Conservation (phyloP, 2,329 filamentous ascomycete species). For the Curvularia spicifera region DNA sequence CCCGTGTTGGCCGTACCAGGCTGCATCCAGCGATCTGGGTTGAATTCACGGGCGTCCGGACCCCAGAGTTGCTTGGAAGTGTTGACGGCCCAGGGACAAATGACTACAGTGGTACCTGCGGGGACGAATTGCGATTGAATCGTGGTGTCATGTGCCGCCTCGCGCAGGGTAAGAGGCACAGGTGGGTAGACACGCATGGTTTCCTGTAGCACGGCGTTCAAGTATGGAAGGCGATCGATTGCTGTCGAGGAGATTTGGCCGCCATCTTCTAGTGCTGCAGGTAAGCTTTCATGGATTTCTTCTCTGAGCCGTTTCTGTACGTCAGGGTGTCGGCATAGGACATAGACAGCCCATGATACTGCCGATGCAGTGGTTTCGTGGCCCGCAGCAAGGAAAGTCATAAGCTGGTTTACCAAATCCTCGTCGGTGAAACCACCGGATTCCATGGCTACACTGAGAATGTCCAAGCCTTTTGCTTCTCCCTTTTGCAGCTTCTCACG, state of each 20-base stretch:
- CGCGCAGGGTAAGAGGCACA: conserved; percentile 72
- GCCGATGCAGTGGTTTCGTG: conserved; percentile 64
- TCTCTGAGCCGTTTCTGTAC: conserved; percentile 57
- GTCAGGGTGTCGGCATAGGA: conserved; percentile 58
- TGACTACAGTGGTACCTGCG: conserved; percentile 71
- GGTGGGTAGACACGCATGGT: conserved; percentile 75
- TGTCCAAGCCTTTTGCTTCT: conserved; percentile 66
- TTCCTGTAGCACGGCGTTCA: conserved; percentile 77
- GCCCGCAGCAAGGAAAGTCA: conserved; percentile 82
- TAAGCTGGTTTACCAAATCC: conserved; percentile 84
- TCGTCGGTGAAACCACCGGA: conserved; percentile 79
- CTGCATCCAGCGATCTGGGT: conserved; percentile 67
- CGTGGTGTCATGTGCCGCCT: conserved; percentile 67
- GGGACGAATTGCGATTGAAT: conserved; percentile 71
- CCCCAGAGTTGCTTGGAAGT: conserved; percentile 75
- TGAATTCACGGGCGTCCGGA: conserved; percentile 73
- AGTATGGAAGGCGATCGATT: conserved; percentile 77
- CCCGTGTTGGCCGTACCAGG: conserved; percentile 64
- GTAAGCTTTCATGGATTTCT: conserved; percentile 58
- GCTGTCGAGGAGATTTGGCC: conserved; percentile 60
- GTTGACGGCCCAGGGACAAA: conserved; percentile 73
- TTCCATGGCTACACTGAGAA: conserved; percentile 79
- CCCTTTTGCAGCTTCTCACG: conserved; percentile 60
- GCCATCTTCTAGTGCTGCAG: conserved; percentile 48
- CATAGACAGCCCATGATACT: conserved; percentile 62